Percentiles rank a stretch among this genome's conserved stretches.
These are phyloP conservation scores for Lactifluus volemus DNA, from an alignment of 768 basidiomycete genomes.

Conservation along the genomic window DNA sequence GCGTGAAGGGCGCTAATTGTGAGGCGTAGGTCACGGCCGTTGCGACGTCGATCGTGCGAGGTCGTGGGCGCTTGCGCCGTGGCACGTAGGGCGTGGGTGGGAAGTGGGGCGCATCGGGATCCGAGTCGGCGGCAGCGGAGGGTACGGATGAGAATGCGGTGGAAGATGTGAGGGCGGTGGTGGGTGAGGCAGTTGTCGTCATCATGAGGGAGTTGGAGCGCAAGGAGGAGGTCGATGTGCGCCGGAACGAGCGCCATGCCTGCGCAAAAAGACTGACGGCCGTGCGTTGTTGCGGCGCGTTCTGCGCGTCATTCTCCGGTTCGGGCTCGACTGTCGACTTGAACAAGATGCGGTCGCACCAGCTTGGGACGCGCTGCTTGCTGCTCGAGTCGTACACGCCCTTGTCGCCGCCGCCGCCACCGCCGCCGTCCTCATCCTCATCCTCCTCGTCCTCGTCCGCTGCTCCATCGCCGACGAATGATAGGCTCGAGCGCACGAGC, in stretches of 20 bases:
- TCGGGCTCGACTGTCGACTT: constrained; percentile 57
- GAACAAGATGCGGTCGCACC: constrained; percentile 84
- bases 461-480: constrained; percentile 27
- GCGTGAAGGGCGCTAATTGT: not conserved
- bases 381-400: constrained; percentile 76
- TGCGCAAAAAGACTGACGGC: constrained; percentile 17
- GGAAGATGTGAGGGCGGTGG: not conserved
- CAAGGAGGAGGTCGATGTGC: constrained; percentile 7
- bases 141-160: not conserved
- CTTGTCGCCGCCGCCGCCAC: constrained; percentile 31
- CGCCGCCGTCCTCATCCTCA: too few species aligned
- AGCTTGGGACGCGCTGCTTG: constrained; percentile 78
- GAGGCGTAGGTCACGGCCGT: not conserved
- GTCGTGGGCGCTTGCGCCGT: constrained; percentile 9
- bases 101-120: not conserved
- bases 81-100: constrained; percentile 6
- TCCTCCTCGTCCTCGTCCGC: constrained; percentile 27
- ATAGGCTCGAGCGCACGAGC: constrained; percentile 5
- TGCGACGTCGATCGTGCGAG: constrained; percentile 12
- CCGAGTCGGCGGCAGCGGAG: not conserved
- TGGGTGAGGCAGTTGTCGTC: not conserved
- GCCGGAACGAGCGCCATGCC: constrained; percentile 20
- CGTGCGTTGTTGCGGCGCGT: constrained; percentile 24
- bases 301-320: constrained; percentile 31
- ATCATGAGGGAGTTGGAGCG: not conserved